Conservation (phyloP, 2,329 filamentous ascomycete species). For the Fusarium staphyleae region DNA sequence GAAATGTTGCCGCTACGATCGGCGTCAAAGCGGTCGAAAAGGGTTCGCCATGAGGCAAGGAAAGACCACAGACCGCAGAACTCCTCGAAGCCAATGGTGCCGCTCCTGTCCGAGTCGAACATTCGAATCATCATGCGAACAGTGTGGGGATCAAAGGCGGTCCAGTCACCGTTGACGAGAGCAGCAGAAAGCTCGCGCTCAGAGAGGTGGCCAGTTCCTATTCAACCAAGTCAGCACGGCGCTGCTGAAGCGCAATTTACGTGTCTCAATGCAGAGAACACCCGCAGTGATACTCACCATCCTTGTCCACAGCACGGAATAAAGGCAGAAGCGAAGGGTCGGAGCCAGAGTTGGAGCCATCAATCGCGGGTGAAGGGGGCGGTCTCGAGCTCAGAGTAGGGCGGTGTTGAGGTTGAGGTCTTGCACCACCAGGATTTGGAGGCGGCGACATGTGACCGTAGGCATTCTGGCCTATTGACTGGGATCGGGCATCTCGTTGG, state of each 20-base stretch:
- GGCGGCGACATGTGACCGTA: conserved; percentile 61
- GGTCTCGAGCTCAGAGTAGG: conserved; percentile 66
- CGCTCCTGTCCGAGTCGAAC: conserved; percentile 92
- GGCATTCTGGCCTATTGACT: conserved; percentile 39
- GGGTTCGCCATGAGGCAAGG: conserved; percentile 87
- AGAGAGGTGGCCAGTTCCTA: conserved; percentile 80
- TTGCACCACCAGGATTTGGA: conserved; percentile 53
- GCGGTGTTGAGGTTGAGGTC: conserved; percentile 55
- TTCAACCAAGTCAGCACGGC: conserved; percentile 12
- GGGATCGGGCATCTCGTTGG: conserved; percentile 39
- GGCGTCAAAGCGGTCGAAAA: conserved; percentile 94
- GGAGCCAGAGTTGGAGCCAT: conserved; percentile 54
- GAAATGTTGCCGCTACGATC: conserved; percentile 89
- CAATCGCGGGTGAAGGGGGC: conserved; percentile 68
- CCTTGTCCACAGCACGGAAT: conserved; percentile 90
- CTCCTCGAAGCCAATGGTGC: conserved; percentile 91
- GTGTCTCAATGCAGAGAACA: neutral
- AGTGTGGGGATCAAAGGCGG: conserved; percentile 89
- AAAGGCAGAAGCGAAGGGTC: conserved; percentile 74
- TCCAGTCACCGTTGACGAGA: conserved; percentile 96
- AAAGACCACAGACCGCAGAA: conserved; percentile 98
- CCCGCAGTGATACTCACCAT: conserved; percentile 60
- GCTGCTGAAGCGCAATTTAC: neutral
- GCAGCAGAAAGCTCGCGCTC: conserved; percentile 88
- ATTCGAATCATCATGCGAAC: conserved; percentile 99